Evolutionary conservation across 345 rosid genomes (phyloP), one percentile per base, ranked within the genome.

Genomic region (Salix viminalis): DNA sequence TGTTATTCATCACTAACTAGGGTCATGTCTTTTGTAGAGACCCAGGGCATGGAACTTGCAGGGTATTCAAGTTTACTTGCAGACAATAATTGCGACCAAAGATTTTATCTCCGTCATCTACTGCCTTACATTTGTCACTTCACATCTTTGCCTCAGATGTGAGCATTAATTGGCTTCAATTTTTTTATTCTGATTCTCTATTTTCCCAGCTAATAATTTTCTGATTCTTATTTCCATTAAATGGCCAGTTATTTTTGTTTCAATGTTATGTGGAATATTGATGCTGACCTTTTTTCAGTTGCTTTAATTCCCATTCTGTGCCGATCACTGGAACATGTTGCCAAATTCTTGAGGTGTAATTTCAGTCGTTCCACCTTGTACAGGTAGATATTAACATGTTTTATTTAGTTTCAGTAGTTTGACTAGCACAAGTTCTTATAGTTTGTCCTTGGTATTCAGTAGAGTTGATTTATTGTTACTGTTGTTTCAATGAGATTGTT

Each of bases 41-140:
- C 98, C 99, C 74, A 87, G 93, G 81, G 95, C 92, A 66, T 91
- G 91, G 96, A 96, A 92, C 84, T 75, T 94, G 90, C 98, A 87
- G 83, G 95, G 92, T 39, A 66, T 96, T 84, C 98, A 94, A 87
- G 87, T 87, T 42, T 96, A 91, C 86, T 84, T 94, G 50, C 97
- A 89, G 85, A 85, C 98, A 75, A 82, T 94, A 76, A 86, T 94
- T 70, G 90, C 88, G 34, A 84, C 99, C 78, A 96, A 91, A 82
- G 98, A 96, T 84, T 96, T 96, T 85, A 88, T 96, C 85, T 88
- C 86, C 89, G 85, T 92, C 86, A 90, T 96, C 85, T 94, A 91
- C 86, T 90, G 98, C 86, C 88, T 96, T 68, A 86, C 93, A 19
- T 92, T 94, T 72, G 91, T 91, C 84, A 92, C 97, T 76, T 94